phyloP scores from a whole-genome alignment of 2,329 filamentous ascomycete species.

The Trichoderma sp. region DNA sequence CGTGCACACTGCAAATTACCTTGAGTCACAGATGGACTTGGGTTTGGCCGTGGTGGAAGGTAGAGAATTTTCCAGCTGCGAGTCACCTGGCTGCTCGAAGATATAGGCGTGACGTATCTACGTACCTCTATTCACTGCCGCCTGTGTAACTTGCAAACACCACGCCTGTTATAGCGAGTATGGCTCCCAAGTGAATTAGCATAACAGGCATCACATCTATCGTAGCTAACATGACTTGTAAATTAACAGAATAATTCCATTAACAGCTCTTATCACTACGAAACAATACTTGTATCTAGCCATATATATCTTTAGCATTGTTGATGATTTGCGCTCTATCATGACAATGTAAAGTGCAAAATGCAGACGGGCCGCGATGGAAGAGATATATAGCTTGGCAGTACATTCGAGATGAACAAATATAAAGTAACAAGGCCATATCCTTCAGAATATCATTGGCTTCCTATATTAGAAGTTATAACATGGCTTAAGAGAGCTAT shows the following conservation, averaged over 20 bases:
- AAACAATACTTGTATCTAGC: not conserved
- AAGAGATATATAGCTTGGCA: not conserved
- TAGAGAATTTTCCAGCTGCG: slow-evolving; percentile 10
- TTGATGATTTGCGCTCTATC: not conserved
- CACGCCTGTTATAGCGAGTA: not conserved
- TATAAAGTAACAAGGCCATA: too few relatives aligned
- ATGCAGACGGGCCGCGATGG: not conserved
- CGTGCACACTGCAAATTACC: not conserved
- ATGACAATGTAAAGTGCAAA: not conserved
- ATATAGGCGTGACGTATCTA: slow-evolving; percentile 12
- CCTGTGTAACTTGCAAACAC: slow-evolving; percentile 3
- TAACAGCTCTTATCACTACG: not conserved
- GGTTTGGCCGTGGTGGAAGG: slow-evolving; percentile 17
- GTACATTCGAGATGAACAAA: too few relatives aligned
- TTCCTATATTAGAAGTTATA: too few relatives aligned
- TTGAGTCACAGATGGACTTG: not conserved
- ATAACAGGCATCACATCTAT: not conserved
- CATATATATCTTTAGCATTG: not conserved
- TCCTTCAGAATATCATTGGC: too few relatives aligned
- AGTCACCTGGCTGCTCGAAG: slow-evolving; percentile 25
- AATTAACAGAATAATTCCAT: not conserved
- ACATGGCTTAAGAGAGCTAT: too few relatives aligned
- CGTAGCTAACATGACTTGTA: not conserved
- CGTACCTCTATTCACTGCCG: slow-evolving; percentile 1
- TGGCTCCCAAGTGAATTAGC: too few relatives aligned